Conservation (phyloP, 148 eudicot species). For the Pouteria glomerata region DNA sequence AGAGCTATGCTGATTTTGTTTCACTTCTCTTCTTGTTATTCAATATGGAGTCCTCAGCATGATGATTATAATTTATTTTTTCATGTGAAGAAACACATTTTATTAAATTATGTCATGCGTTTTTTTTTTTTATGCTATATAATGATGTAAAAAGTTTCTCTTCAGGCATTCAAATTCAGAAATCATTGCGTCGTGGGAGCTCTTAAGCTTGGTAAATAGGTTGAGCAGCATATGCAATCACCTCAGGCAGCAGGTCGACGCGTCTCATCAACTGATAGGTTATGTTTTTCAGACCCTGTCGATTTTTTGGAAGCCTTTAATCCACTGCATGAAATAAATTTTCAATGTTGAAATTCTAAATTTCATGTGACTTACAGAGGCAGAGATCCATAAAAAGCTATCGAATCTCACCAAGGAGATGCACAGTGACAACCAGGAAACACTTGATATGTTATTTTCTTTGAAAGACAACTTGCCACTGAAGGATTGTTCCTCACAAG, state of each 20-base stretch:
- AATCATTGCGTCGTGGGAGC: slow-evolving; percentile 44
- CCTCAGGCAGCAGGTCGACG: slow-evolving; percentile 35
- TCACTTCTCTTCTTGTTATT: too few species aligned
- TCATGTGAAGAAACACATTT: too few species aligned
- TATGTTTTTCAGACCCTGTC: too few species aligned
- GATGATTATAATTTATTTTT: too few species aligned
- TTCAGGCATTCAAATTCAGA: slow-evolving; percentile 40
- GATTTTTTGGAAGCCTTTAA: neutral
- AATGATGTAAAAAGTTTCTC: too few species aligned
- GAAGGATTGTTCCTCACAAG: slow-evolving; percentile 30
- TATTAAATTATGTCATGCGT: too few species aligned
- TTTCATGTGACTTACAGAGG: slow-evolving; percentile 31
- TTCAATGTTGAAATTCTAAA: neutral
- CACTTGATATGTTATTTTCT: slow-evolving; percentile 40
- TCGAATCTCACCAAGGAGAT: slow-evolving; percentile 30
- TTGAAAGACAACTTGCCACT: slow-evolving; percentile 43
- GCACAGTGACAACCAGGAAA: slow-evolving; percentile 51
- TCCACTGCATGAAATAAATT: neutral
- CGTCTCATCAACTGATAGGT: slow-evolving; percentile 53
- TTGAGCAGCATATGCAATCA: slow-evolving; percentile 31
- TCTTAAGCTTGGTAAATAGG: slow-evolving; percentile 40
- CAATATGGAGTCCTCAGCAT: too few species aligned
- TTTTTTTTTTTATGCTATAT: neutral
- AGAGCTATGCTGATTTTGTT: too few species aligned
- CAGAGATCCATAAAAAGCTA: slow-evolving; percentile 39